Percentiles rank a stretch among this genome's conserved stretches.
Conservation (phyloP, 2,329 filamentous ascomycete genomes). For the Capronia americana region DNA sequence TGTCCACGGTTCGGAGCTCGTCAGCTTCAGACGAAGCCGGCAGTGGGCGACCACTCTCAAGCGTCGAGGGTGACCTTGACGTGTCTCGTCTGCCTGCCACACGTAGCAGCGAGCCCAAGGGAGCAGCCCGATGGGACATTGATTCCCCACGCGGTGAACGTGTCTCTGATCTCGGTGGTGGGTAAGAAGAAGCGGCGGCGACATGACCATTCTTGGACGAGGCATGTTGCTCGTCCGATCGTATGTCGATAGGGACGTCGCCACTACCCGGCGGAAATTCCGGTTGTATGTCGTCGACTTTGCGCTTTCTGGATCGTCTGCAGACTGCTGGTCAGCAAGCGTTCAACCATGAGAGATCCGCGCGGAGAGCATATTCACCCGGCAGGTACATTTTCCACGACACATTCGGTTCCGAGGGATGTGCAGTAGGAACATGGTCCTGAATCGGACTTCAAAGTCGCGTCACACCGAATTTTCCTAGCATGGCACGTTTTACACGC, state of each 20-base stretch:
- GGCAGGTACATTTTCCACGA: neutral
- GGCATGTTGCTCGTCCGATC: neutral
- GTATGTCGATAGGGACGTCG: neutral
- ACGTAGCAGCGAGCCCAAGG: neutral
- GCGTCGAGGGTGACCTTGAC: neutral
- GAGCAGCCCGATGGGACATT: neutral
- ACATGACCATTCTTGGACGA: neutral
- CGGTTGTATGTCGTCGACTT: neutral
- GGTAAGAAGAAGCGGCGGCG: neutral
- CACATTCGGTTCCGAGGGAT: neutral
- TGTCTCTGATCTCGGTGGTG: neutral
- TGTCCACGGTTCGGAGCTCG: neutral
- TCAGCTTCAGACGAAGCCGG: neutral
- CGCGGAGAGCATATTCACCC: neutral
- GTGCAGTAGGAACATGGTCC: neutral
- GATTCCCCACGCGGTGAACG: neutral
- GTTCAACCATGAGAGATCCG: neutral
- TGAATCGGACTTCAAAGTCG: neutral
- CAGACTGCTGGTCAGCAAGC: neutral
- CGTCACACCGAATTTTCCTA: constrained; percentile 7
- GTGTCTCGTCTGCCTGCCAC: too few relatives aligned
- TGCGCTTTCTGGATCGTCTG: neutral
- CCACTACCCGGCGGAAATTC: neutral
- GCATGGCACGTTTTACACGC: constrained; percentile 7
- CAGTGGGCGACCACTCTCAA: neutral